Percentiles rank a stretch among this genome's conserved stretches.
phyloP scores from a whole-genome alignment of 2,329 filamentous ascomycete genomes.

The Tolypocladium endophyticum region DNA sequence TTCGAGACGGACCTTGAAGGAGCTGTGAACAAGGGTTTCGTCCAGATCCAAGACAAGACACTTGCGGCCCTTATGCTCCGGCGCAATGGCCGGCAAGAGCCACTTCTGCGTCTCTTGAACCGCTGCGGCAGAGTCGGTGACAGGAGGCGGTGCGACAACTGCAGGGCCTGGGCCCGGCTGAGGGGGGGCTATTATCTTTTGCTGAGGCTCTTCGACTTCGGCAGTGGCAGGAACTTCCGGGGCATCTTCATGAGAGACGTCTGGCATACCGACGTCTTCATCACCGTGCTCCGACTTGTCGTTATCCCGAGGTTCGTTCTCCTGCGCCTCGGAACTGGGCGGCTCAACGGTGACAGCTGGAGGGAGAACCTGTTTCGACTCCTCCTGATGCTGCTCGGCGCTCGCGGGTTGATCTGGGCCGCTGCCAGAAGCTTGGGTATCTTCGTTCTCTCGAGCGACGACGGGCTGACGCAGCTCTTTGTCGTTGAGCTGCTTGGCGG shows the following conservation, averaged over 20 bases:
- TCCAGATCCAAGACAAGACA: constrained; percentile 93
- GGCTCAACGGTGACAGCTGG: constrained; percentile 32
- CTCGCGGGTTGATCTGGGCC: constrained; percentile 34
- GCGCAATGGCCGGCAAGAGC: constrained; percentile 71
- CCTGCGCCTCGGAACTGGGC: constrained; percentile 19
- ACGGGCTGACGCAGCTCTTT: constrained; percentile 32
- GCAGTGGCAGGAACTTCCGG: constrained; percentile 31
- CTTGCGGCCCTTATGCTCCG: constrained; percentile 77
- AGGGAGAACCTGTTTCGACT: constrained; percentile 32
- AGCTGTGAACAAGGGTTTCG: constrained; percentile 95
- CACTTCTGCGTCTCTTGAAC: constrained; percentile 43
- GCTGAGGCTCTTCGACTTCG: constrained; percentile 24
- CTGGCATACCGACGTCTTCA: constrained; percentile 58
- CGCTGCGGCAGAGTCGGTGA: constrained; percentile 29
- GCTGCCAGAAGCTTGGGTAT: constrained; percentile 33
- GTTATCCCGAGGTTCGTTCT: constrained; percentile 14
- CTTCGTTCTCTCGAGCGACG: constrained; percentile 24
- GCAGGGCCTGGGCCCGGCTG: constrained; percentile 35
- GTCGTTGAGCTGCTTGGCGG: constrained; percentile 31
- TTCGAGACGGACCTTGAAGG: constrained; percentile 71
- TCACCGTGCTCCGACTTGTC: constrained; percentile 35
- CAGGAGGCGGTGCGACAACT: constrained; percentile 27
- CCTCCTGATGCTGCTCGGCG: constrained; percentile 30
- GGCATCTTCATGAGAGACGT: constrained; percentile 42
- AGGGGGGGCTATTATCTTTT: constrained; percentile 28